These are phyloP conservation scores for Adansonia grandidieri DNA, from an alignment of 441 rosid genomes.

Conservation along the genomic window DNA sequence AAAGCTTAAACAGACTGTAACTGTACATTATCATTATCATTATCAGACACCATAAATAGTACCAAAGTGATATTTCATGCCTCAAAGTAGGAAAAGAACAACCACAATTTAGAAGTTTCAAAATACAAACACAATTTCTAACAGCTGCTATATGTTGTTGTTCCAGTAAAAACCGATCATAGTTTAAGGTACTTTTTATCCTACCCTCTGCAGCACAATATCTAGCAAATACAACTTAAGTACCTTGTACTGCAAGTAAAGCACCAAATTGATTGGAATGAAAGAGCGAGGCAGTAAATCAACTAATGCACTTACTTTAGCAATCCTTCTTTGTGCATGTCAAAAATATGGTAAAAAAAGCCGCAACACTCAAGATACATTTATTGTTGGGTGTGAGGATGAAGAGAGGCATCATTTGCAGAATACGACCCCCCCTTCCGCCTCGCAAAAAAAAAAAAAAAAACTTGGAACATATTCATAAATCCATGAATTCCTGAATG, in stretches of 20 bases:
- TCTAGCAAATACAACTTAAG: constrained; percentile 2
- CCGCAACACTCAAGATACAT: neutral
- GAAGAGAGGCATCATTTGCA: neutral
- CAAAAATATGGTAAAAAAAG: constrained; percentile 2
- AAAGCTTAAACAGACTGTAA: neutral
- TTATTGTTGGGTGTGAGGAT: neutral
- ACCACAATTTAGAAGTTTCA: neutral
- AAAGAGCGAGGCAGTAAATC: neutral
- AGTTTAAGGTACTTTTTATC: neutral
- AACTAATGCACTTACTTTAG: neutral
- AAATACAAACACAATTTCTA: neutral
- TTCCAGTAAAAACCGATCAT: neutral
- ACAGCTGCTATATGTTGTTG: neutral
- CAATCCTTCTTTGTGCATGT: neutral
- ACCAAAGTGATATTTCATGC: neutral
- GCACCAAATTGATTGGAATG: constrained; percentile 8
- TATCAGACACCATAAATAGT: neutral
- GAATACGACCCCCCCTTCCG: neutral
- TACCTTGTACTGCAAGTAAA: constrained; percentile 5
- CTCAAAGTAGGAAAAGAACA: neutral
- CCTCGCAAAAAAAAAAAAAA: too few relatives aligned
- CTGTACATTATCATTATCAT: neutral
- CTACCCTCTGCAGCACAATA: neutral
- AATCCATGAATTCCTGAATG: neutral
- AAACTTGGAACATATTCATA: neutral